Evolutionary conservation across 495 filamentous ascomycete species (phyloP).

Genomic region (Staphylotrichum longicolle): DNA sequence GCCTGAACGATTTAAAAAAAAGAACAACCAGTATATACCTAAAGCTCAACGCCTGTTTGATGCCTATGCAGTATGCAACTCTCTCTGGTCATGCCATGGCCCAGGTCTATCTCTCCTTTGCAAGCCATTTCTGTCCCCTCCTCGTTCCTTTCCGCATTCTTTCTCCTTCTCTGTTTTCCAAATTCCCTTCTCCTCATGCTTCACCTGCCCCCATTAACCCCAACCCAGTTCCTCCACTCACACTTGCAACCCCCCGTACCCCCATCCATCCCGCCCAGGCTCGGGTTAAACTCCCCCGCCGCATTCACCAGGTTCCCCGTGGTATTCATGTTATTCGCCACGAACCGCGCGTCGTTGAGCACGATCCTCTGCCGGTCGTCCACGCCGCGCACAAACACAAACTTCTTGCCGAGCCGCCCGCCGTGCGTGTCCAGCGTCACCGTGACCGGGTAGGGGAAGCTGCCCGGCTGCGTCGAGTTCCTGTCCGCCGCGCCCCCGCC

Average conservation of each 20-base stretch:
- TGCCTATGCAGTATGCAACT: slow-evolving; percentile 11
- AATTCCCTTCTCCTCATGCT: not conserved
- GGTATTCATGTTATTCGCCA: slow-evolving; percentile 57
- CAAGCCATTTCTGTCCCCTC: no score
- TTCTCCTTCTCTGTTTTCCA: not conserved
- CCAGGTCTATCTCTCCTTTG: no score
- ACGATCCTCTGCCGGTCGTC: slow-evolving; percentile 53
- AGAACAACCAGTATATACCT: not conserved
- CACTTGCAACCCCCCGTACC: slow-evolving; percentile 73
- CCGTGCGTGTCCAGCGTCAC: slow-evolving; percentile 81
- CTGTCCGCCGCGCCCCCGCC: slow-evolving; percentile 17
- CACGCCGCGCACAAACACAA: slow-evolving; percentile 68
- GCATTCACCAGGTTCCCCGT: slow-evolving; percentile 63
- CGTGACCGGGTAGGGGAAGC: slow-evolving; percentile 83
- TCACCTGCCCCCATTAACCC: slow-evolving; percentile 20
- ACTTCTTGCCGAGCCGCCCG: slow-evolving; percentile 59
- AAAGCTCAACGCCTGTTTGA: slow-evolving; percentile 12
- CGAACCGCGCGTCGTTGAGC: slow-evolving; percentile 49
- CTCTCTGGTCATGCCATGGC: no score
- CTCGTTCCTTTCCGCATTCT: no score
- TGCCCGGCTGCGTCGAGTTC: slow-evolving; percentile 55
- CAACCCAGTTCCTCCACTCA: slow-evolving; percentile 66
- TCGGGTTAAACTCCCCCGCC: slow-evolving; percentile 36
- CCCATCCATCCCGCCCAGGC: slow-evolving; percentile 62
- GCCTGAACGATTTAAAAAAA: not conserved